Evolutionary conservation across 305 asterid genomes (phyloP).

Genomic region (Fraxinus paxiana): DNA sequence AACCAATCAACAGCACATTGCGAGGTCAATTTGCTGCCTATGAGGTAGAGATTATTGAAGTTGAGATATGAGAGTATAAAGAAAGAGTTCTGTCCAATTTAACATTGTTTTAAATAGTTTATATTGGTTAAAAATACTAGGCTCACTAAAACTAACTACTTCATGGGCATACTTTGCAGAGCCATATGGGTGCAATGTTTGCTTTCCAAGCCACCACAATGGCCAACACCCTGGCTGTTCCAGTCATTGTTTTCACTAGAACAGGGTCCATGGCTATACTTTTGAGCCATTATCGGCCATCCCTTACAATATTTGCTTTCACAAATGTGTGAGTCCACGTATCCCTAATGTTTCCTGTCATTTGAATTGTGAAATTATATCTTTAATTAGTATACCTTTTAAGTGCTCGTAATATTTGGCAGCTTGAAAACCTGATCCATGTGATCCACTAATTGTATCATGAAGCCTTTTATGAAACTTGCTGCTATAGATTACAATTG

Average conservation of each 20-base stretch:
- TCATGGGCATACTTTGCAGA: conserved; percentile 44
- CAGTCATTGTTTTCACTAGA: conserved; percentile 92
- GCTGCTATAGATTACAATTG: neutral
- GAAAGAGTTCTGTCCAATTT: conserved; percentile 3
- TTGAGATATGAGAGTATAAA: neutral
- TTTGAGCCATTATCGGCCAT: conserved; percentile 84
- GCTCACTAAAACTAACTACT: conserved; percentile 21
- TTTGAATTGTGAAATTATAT: neutral
- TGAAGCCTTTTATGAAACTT: neutral
- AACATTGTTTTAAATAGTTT: neutral
- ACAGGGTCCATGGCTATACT: conserved; percentile 87
- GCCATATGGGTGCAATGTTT: conserved; percentile 87
- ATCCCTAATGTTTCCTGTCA: conserved; percentile 15
- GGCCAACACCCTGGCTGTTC: conserved; percentile 82
- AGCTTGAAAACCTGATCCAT: neutral
- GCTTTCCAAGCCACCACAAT: conserved; percentile 82
- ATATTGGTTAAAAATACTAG: neutral
- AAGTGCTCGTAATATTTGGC: neutral
- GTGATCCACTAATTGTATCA: neutral
- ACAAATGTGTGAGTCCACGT: conserved; percentile 64
- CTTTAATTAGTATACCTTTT: neutral
- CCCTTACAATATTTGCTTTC: conserved; percentile 81
- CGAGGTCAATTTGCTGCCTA: conserved; percentile 39
- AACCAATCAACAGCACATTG: conserved; percentile 35
- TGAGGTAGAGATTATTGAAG: conserved; percentile 44